Percentiles rank a stretch among this genome's conserved stretches.
phyloP scores from a whole-genome alignment of 1,284 basidiomycete species.

The Malassezia dermatis region DNA sequence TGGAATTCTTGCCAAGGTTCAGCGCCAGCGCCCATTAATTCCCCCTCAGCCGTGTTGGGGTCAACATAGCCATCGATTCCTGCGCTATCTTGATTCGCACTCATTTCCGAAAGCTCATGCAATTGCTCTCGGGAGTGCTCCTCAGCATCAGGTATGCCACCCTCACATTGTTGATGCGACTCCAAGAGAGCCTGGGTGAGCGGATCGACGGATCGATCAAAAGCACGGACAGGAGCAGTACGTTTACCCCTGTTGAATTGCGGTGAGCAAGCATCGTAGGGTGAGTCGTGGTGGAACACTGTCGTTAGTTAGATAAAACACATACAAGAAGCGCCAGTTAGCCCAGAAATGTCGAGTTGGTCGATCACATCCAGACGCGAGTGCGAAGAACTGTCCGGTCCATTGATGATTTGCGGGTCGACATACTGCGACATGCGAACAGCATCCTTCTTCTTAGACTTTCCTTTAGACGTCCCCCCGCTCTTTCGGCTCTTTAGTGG shows the following conservation, averaged over 20 bases:
- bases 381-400: background rate
- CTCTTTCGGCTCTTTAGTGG: conserved; percentile 9
- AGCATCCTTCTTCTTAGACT: conserved; percentile 1
- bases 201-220: conserved; percentile 40
- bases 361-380: conserved; percentile 44
- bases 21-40: conserved; percentile 39
- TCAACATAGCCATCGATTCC: background rate
- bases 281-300: conserved; percentile 47
- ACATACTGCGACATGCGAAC: conserved; percentile 11
- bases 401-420: conserved; percentile 7
- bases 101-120: conserved; percentile 19
- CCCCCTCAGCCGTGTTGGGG: conserved; percentile 34
- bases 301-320: background rate
- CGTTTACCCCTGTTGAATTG: conserved; percentile 31
- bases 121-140: conserved; percentile 19
- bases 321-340: conserved; percentile 34
- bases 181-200: conserved; percentile 31
- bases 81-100: background rate
- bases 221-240: conserved; percentile 38
- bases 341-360: conserved; percentile 38
- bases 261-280: conserved; percentile 43
- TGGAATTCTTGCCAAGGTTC: conserved; percentile 47
- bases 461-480: background rate
- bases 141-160: conserved; percentile 18
- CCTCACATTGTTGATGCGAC: background rate